Base-by-base conservation (phyloP, 139 green algal genomes). In the Gonium pectorale region DNA sequence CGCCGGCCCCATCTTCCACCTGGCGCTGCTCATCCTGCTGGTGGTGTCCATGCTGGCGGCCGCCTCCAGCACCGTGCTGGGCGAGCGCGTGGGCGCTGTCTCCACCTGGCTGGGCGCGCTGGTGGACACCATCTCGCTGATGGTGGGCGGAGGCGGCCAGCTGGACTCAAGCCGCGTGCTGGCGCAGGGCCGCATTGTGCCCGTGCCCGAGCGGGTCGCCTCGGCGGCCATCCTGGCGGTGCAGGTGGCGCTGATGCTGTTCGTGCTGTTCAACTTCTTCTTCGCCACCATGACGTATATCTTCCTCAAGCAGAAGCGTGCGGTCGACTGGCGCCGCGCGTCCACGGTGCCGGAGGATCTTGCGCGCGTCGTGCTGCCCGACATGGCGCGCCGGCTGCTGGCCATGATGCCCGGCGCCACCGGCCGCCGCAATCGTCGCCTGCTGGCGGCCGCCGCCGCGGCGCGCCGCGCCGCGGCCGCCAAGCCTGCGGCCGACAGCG, bases 261-360 rank as follows among this genome's bases (percentile, higher is more conserved):
- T 86, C 38, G 46, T 91, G 29, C 79, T 91, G 0, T 38, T 80
- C 38, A 81, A 72, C 63, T 91, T 84, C 63, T 89, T 91, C 79
- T 87, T 91, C 67, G 71, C 83, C 0, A 77, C 56, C 13, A 31
- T 91, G 15, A 43, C 43, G 6, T 8, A 40, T 4, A 67, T 75
- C 31, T 89, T 91, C 26, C 49, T 85, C 54, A 51, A 67, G 54
- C 49, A 82, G 13, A 90, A 90, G 66, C n/a, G 43, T 27, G 38
- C 31, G 5, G 33, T 75, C 11, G 52, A 44, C 33, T 85, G 71
- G 62, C 38, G 0, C 3, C 19, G 27, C 11, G 51, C 54, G 22
- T 29, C 35, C 49, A 66, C 60, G 35, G 67, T 90, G 43, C 49
- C 26, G 7, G 38, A 51, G 3, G 86, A 90, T 59, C 72, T 90